Base-by-base conservation (phyloP, 495 filamentous ascomycete genomes). In the Talaromyces borbonicus region DNA sequence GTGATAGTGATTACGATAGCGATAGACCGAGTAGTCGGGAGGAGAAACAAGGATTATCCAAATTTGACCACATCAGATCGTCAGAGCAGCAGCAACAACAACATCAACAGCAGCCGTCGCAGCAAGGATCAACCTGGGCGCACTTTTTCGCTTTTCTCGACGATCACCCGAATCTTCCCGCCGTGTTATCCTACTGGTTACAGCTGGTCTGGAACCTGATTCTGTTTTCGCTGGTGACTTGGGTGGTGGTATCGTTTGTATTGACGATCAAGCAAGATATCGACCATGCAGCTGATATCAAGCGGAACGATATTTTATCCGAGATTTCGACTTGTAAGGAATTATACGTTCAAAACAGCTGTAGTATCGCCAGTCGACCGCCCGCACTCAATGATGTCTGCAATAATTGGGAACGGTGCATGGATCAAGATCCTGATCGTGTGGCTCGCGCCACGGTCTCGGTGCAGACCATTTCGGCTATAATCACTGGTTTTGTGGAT, bases 171-270 rank as follows among this genome's bases (percentile, higher is more conserved):
- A 77, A 81, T 52, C 77, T 95, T n/a, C 92, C 92, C 4, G 75
- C 81, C 44, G 84, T 94, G 42, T 67, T 96, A 16, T 88, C 87
- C 22, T 84, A 78, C 61, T 98, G 90, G 75, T 66, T 87, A 9
- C 85, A 90, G 50, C 71, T 96, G 31, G 60, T 75, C 7, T 80
- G 95, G 56, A 96, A 95, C 56, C 49, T 85, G 49, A 72, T 84
- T 49, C 66, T 95, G 4, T 74, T 87, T 8, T 65, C 73, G 31
- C 62, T 79, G 8, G 68, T 79, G 8, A 68, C 90, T 15, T 90
- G 82, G 58, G 67, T 83, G n/a, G 65, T 88, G 25, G 86, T 80
- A 54, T 69, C 71, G 12, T 77, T 89, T 61, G 75, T 84, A 52
- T 58, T 69, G 16, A 80, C 86, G 5, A 78, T 98, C 35, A 79